These are phyloP conservation scores for Leccinum truebloodii DNA, from an alignment of 768 basidiomycete genomes.

Conservation along the genomic window DNA sequence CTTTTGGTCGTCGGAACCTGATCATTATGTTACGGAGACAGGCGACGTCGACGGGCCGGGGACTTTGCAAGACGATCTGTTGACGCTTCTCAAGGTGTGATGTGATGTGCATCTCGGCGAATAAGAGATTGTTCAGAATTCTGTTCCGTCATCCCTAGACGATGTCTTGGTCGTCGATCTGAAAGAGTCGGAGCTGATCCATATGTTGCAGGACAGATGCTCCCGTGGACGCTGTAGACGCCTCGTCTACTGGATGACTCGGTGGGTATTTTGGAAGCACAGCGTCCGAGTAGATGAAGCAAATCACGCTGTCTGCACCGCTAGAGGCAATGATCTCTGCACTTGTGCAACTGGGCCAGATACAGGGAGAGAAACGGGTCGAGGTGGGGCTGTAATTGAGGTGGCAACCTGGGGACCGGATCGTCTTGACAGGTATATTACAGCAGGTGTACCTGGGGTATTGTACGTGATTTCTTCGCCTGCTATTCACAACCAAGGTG, in stretches of 20 bases:
- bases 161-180: conserved; percentile 62
- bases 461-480: background rate
- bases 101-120: too few relatives aligned
- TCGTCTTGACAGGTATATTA: conserved; percentile 65
- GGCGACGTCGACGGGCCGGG: conserved; percentile 23
- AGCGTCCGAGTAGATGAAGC: conserved; percentile 64
- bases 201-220: conserved; percentile 41
- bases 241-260: conserved; percentile 55
- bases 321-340: conserved; percentile 47
- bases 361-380: conserved; percentile 40
- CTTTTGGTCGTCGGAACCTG: background rate
- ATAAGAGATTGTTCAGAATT: conserved; percentile 48
- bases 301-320: conserved; percentile 64
- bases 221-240: conserved; percentile 8
- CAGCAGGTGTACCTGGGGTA: conserved; percentile 44
- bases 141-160: conserved; percentile 61
- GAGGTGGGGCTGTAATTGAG: conserved; percentile 2
- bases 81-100: too few relatives aligned
- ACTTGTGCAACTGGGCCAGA: conserved; percentile 30
- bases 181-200: conserved; percentile 59
- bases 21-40: conserved; percentile 26
- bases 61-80: too few relatives aligned
- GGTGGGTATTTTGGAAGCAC: conserved; percentile 68
- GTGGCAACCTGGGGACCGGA: conserved; percentile 29
- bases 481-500: background rate